Evolutionary conservation across 345 rosid genomes (phyloP).

Genomic region (Euphorbia peplus): DNA sequence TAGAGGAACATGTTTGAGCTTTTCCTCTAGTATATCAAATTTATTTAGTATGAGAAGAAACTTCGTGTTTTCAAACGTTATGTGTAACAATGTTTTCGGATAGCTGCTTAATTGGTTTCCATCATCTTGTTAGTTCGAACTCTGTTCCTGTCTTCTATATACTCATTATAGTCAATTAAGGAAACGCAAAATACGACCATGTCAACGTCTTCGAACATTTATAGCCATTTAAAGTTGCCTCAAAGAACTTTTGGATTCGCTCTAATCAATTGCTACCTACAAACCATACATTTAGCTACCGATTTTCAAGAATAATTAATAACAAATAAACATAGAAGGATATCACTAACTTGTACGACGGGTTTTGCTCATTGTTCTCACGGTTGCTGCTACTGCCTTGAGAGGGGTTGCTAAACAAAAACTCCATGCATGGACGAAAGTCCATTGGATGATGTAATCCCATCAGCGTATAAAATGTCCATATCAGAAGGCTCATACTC

Average conservation of each 20-base stretch:
- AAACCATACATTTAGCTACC: constrained; percentile 1
- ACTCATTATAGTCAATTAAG: constrained; percentile 57
- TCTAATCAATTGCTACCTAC: constrained; percentile 85
- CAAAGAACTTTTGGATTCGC: constrained; percentile 63
- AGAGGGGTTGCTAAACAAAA: constrained; percentile 50
- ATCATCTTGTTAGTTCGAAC: constrained; percentile 70
- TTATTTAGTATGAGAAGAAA: constrained; percentile 82
- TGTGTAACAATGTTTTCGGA: constrained; percentile 54
- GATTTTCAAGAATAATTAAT: background rate
- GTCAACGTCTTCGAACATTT: constrained; percentile 80
- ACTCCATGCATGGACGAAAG: constrained; percentile 71
- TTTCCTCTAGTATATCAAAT: constrained; percentile 73
- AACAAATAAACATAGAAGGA: background rate
- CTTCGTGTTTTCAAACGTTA: constrained; percentile 49
- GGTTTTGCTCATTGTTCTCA: constrained; percentile 35
- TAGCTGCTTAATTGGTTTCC: constrained; percentile 60
- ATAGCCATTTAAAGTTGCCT: constrained; percentile 72
- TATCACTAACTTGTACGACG: constrained; percentile 46
- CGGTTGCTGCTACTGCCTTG: constrained; percentile 31
- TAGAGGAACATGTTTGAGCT: constrained; percentile 55
- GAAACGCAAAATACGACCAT: constrained; percentile 70
- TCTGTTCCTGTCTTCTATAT: constrained; percentile 46
- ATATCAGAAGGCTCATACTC: constrained; percentile 72
- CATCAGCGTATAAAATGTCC: constrained; percentile 84
- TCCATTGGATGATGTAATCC: constrained; percentile 60